These are phyloP conservation scores for Stagonosporopsis tanaceti DNA, from an alignment of 2,329 filamentous ascomycete species.

Conservation along the genomic window DNA sequence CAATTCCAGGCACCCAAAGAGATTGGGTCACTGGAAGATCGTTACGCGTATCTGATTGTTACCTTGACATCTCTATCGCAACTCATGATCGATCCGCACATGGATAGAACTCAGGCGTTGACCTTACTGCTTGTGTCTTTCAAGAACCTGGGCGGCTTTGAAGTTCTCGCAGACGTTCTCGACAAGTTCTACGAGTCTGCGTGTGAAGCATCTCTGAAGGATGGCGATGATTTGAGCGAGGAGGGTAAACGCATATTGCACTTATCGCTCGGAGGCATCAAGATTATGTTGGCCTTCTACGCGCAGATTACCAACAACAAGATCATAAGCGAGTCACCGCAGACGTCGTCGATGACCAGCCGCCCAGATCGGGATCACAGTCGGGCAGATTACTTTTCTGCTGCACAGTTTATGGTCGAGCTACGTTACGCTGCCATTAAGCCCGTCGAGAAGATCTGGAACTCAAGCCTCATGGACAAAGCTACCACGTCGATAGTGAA, in stretches of 20 bases:
- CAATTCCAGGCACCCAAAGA: conserved; percentile 57
- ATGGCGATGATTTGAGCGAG: conserved; percentile 56
- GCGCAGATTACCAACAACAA: conserved; percentile 78
- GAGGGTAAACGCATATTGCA: conserved; percentile 47
- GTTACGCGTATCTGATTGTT: conserved; percentile 81
- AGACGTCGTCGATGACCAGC: conserved; percentile 64
- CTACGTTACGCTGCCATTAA: conserved; percentile 82
- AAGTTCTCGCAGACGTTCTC: conserved; percentile 75
- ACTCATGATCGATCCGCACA: conserved; percentile 74
- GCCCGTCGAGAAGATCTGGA: conserved; percentile 80
- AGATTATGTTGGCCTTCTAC: conserved; percentile 86
- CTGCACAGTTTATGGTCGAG: conserved; percentile 84
- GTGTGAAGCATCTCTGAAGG: conserved; percentile 55
- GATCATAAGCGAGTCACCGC: conserved; percentile 77
- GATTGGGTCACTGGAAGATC: conserved; percentile 65
- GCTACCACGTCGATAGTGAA: conserved; percentile 78
- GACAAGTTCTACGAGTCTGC: conserved; percentile 71
- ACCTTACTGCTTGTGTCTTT: conserved; percentile 87
- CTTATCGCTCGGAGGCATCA: conserved; percentile 69
- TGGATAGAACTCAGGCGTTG: conserved; percentile 53
- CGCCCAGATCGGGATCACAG: conserved; percentile 62
- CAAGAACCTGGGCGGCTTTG: conserved; percentile 80
- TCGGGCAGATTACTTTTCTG: conserved; percentile 68
- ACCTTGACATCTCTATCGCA: conserved; percentile 80
- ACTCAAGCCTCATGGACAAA: conserved; percentile 82